These are phyloP conservation scores for Knufia fluminis DNA, from an alignment of 2,329 filamentous ascomycete genomes.

Conservation along the genomic window DNA sequence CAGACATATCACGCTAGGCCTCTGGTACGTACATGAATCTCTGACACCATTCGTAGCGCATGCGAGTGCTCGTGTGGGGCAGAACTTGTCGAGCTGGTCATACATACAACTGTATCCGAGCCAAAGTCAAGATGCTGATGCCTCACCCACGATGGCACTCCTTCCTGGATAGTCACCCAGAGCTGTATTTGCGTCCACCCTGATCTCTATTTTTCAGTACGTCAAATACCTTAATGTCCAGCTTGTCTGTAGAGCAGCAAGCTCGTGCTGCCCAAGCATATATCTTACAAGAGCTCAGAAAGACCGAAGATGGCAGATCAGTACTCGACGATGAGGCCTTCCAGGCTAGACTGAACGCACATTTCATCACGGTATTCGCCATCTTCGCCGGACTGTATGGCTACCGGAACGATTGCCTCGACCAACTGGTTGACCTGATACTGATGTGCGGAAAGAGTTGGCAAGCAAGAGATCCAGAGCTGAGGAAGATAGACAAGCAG, in stretches of 20 bases:
- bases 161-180: neutral
- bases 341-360: slow-evolving; percentile 15
- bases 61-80: neutral
- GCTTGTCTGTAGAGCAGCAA: slow-evolving; percentile 19
- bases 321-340: slow-evolving; percentile 19
- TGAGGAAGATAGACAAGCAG: slow-evolving; percentile 16
- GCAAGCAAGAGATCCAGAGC: slow-evolving; percentile 15
- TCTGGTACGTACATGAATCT: too few relatives aligned
- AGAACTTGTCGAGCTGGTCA: neutral
- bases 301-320: slow-evolving; percentile 13
- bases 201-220: too few relatives aligned
- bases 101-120: neutral
- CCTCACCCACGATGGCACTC: too few relatives aligned
- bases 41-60: neutral
- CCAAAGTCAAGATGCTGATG: neutral
- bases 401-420: slow-evolving; percentile 20
- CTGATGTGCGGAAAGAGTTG: slow-evolving; percentile 19
- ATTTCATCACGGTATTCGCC: slow-evolving; percentile 21
- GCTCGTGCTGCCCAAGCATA: slow-evolving; percentile 20
- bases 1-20: too few relatives aligned
- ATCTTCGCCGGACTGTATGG: slow-evolving; percentile 22
- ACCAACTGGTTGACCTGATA: slow-evolving; percentile 21
- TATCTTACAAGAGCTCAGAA: slow-evolving; percentile 18
- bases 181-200: neutral
- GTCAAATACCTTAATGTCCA: too few relatives aligned